Conservation (phyloP, 108 stramenopile species). For the Skeletonema marinoi region DNA sequence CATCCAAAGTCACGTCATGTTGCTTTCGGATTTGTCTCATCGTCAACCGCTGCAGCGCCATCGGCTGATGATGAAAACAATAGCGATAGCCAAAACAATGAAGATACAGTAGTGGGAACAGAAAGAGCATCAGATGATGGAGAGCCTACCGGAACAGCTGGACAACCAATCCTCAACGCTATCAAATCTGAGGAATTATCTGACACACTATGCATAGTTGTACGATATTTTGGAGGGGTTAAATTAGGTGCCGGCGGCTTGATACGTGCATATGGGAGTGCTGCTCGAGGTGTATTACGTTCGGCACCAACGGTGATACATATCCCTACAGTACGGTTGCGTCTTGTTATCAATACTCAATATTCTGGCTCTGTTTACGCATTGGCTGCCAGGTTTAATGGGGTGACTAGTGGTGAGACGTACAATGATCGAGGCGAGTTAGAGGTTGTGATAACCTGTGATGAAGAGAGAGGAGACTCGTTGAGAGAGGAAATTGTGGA, state of each 20-base stretch:
- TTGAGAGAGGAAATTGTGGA: conserved; percentile 55
- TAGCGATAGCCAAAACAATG: not conserved
- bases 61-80: not conserved
- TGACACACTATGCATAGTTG: conserved; percentile 75
- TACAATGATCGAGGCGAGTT: conserved; percentile 63
- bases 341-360: conserved; percentile 22
- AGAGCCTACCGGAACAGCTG: conserved; percentile 87
- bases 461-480: conserved; percentile 33
- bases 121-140: conserved; percentile 86
- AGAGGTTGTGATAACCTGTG: conserved; percentile 61
- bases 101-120: conserved; percentile 24
- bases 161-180: conserved; percentile 72
- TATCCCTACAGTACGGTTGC: conserved; percentile 54
- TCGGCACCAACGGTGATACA: conserved; percentile 51
- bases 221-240: conserved; percentile 86
- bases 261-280: conserved; percentile 84
- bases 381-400: conserved; percentile 50
- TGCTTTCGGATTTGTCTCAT: conserved; percentile 69
- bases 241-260: conserved; percentile 87
- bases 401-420: conserved; percentile 43
- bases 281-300: conserved; percentile 67
- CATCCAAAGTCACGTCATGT: conserved; percentile 86
- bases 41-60: conserved; percentile 12
- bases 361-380: conserved; percentile 58
- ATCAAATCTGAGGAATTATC: conserved; percentile 74